Evolutionary conservation across 257 asterid species (phyloP), one percentile per base, ranked within the genome.

Genomic region (Avicennia marina): DNA sequence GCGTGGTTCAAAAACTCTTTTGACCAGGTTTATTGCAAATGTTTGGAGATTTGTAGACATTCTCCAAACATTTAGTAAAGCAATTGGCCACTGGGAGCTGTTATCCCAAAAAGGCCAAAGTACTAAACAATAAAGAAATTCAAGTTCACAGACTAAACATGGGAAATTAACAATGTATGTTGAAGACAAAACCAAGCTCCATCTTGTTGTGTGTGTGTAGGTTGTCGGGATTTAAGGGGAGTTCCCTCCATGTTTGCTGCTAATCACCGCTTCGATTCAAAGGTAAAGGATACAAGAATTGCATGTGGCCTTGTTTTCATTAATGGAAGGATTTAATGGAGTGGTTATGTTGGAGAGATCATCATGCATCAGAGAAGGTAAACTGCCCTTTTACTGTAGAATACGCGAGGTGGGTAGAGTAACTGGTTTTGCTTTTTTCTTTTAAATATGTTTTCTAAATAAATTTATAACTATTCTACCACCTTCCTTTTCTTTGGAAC

Each of bases 191-290:
- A 38, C 1, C n/a, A 11, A 16, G 9, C 11, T 11, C 4, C 49
- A 39, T 13, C 2, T 7, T 38, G 15, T 27, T 31, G 53, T 47
- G 18, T 22, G 34, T 11, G 1, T 45, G n/a, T n/a, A 45, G 51
- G 31, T 44, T 26, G 17, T 45, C 56, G n/a, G 32, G 47, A 33
- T 27, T 32, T 60, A 7, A 51, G 40, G 56, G 24, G 13, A 20
- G 3, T 0, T 4, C 21, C 48, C 10, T 42, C 53, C 53, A 7
- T 65, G 62, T 63, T 63, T 63, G 62, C 56, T 57, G 63, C 64
- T 56, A 31, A 46, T 36, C 38, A 10, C 53, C 7, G 21, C 64
- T 53, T 47, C 13, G 22, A 45, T 55, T 46, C 12, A 6, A 55
- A 5, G 63, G 21, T 40, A 2, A 51, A 34, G 25, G n/a, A n/a